Evolutionary conservation across 2,329 filamentous ascomycete genomes (phyloP).

Genomic region (Cercospora citrullina): DNA sequence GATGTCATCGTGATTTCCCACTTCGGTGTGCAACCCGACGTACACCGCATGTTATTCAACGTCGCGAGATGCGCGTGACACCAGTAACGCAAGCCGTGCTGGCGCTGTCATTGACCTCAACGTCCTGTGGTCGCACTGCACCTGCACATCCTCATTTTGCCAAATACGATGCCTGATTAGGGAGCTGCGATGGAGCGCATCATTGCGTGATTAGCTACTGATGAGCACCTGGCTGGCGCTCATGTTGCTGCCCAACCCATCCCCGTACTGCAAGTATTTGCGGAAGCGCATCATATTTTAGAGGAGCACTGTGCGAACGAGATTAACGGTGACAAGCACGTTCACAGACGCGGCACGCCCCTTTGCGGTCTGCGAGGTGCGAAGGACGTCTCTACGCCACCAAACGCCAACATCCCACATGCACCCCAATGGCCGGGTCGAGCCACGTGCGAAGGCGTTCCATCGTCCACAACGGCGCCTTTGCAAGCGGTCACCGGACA

Average conservation of each 20-base stretch:
- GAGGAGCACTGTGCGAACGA: neutral
- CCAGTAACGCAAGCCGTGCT: neutral
- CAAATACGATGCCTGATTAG: neutral
- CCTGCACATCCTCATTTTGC: neutral
- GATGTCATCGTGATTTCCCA: neutral
- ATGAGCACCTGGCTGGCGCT: neutral
- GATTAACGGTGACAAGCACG: neutral
- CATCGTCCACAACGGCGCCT: neutral
- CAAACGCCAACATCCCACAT: neutral
- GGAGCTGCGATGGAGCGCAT: neutral
- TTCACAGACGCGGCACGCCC: neutral
- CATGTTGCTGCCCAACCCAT: constrained; percentile 1
- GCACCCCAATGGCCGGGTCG: neutral
- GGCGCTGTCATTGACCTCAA: neutral
- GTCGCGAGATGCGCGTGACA: neutral
- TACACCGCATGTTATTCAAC: neutral
- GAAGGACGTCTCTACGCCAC: neutral
- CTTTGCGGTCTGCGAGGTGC: neutral
- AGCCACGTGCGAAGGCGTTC: neutral
- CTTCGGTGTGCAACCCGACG: neutral
- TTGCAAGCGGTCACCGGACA: neutral
- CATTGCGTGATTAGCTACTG: neutral
- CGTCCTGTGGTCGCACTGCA: neutral
- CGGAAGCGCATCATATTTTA: neutral
- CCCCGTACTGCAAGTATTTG: neutral